phyloP scores from a whole-genome alignment of 2,329 filamentous ascomycete species.

The Malbranchea zuffiana region DNA sequence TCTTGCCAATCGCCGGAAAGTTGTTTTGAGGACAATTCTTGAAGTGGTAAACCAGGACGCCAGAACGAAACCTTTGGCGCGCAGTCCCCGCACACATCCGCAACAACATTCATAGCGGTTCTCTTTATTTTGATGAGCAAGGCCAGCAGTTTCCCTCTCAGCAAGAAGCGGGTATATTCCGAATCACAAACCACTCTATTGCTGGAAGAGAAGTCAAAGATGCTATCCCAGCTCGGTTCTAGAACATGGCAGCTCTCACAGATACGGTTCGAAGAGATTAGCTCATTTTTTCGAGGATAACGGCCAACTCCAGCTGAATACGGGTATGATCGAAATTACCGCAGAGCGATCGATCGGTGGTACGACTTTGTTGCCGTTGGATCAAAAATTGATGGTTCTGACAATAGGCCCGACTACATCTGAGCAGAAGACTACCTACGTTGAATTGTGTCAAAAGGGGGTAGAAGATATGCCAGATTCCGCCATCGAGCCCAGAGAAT shows the following conservation, averaged over 20 bases:
- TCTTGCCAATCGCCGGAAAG: background rate
- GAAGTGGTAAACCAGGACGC: too few relatives aligned
- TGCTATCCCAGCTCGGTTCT: slow-evolving; percentile 20
- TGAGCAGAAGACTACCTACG: slow-evolving; percentile 15
- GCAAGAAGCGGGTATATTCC: background rate
- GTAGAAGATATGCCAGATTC: background rate
- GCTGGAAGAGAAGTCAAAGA: slow-evolving; percentile 17
- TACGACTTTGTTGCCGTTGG: slow-evolving; percentile 20
- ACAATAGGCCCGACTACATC: slow-evolving; percentile 21
- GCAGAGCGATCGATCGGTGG: slow-evolving; percentile 16
- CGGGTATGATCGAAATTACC: slow-evolving; percentile 8
- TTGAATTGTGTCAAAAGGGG: slow-evolving; percentile 12
- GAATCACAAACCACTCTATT: slow-evolving; percentile 5
- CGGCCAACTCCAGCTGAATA: slow-evolving; percentile 10
- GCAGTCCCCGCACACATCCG: too few relatives aligned
- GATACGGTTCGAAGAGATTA: slow-evolving; percentile 21
- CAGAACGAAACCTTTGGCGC: too few relatives aligned
- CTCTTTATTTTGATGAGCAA: slow-evolving; percentile 28
- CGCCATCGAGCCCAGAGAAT: slow-evolving; percentile 5
- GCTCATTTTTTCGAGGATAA: slow-evolving; percentile 22
- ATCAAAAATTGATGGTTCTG: slow-evolving; percentile 15
- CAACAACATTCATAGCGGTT: too few relatives aligned
- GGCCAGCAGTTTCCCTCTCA: slow-evolving; percentile 22
- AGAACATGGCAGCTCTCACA: slow-evolving; percentile 19
- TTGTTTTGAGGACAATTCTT: slow-evolving; percentile 18